phyloP scores from a whole-genome alignment of 306 rosid species.

The Casuarina cunninghamiana region DNA sequence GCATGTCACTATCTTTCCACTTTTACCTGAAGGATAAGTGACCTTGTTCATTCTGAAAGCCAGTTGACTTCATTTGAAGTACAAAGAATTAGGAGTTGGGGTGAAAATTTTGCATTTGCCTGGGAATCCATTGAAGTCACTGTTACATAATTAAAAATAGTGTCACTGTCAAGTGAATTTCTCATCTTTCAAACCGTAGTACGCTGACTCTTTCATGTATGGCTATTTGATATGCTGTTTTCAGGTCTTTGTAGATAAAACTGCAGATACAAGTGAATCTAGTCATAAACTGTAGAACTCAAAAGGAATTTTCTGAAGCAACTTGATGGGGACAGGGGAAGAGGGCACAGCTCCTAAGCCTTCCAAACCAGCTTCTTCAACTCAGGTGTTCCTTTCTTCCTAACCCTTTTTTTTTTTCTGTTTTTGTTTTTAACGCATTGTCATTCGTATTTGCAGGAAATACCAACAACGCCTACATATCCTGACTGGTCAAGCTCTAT shows the following conservation, averaged over 20 bases:
- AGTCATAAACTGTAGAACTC: slow-evolving; percentile 27
- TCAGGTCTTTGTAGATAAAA: slow-evolving; percentile 34
- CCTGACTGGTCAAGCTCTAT: slow-evolving; percentile 94
- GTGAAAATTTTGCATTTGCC: slow-evolving; percentile 13
- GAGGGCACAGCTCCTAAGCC: slow-evolving; percentile 76
- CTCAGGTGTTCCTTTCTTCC: slow-evolving; percentile 52
- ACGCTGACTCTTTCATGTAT: slow-evolving; percentile 19
- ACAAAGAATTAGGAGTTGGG: background rate
- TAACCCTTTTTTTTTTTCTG: background rate
- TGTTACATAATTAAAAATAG: slow-evolving; percentile 1
- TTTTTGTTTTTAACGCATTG: slow-evolving; percentile 1
- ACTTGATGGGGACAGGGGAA: slow-evolving; percentile 88
- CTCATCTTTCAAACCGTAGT: background rate
- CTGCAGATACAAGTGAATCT: slow-evolving; percentile 15
- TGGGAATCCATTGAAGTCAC: slow-evolving; percentile 11
- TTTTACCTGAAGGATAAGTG: background rate
- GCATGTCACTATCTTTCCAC: background rate
- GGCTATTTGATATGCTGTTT: slow-evolving; percentile 23
- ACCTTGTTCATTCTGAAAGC: slow-evolving; percentile 19
- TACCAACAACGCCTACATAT: slow-evolving; percentile 65
- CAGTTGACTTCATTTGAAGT: background rate
- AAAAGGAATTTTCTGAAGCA: slow-evolving; percentile 25
- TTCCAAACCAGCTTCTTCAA: slow-evolving; percentile 58
- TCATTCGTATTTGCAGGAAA: slow-evolving; percentile 48
- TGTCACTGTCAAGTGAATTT: slow-evolving; percentile 6